Percentiles rank a stretch among this genome's conserved stretches.
Evolutionary conservation across 2,329 filamentous ascomycete species (phyloP).

Genomic region (Aspergillus sp.): DNA sequence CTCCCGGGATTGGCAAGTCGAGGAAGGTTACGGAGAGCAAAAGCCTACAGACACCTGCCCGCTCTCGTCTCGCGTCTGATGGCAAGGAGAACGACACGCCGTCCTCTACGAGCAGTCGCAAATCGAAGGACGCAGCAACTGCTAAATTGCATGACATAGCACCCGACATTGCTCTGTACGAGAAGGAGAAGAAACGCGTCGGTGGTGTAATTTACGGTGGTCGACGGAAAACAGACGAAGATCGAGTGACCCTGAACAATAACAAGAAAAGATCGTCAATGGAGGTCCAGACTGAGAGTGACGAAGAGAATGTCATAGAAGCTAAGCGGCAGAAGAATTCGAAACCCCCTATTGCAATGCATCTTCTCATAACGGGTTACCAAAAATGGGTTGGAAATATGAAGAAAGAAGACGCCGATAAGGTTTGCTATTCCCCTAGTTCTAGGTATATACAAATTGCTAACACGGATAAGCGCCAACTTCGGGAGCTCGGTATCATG

Average conservation of each 20-base stretch:
- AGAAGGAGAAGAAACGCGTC: conserved; percentile 87
- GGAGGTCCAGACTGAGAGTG: conserved; percentile 49
- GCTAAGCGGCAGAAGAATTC: conserved; percentile 64
- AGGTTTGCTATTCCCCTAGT: conserved; percentile 55
- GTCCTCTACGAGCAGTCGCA: conserved; percentile 72
- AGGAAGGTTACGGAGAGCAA: conserved; percentile 29
- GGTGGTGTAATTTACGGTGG: conserved; percentile 65
- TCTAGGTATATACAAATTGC: not conserved
- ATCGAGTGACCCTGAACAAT: conserved; percentile 32
- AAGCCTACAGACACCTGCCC: conserved; percentile 54
- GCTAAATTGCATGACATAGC: conserved; percentile 74
- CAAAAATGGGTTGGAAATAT: conserved; percentile 74
- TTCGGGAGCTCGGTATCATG: conserved; percentile 79
- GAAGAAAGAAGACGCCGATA: conserved; percentile 75
- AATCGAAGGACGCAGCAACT: conserved; percentile 84
- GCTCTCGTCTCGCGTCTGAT: conserved; percentile 51
- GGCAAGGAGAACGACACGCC: conserved; percentile 86
- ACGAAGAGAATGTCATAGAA: conserved; percentile 57
- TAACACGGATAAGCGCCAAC: conserved; percentile 60
- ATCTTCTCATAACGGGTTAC: conserved; percentile 81
- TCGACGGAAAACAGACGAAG: conserved; percentile 46
- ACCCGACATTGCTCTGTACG: conserved; percentile 82
- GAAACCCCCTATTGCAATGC: conserved; percentile 66
- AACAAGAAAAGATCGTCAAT: conserved; percentile 46
- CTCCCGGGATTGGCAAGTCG: conserved; percentile 30